A percentile compares a stretch with the other conserved stretches of the same genome.
phyloP scores from a whole-genome alignment of 306 rosid species.

The Prosopis cineraria region DNA sequence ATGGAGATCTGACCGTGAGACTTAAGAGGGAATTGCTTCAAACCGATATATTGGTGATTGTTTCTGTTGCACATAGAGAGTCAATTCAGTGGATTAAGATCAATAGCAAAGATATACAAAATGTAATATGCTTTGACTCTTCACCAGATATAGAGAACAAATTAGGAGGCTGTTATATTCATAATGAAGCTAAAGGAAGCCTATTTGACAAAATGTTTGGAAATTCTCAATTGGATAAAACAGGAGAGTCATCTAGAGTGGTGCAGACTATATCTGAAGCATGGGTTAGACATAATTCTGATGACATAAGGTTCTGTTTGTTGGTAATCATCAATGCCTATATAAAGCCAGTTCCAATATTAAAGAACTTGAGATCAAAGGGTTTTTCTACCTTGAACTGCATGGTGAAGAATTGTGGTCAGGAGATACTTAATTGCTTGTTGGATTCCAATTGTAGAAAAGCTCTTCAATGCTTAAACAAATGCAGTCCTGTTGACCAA shows the following conservation, averaged over 20 bases:
- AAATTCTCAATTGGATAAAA: slow-evolving; percentile 30
- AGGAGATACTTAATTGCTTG: slow-evolving; percentile 61
- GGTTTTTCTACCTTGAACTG: slow-evolving; percentile 68
- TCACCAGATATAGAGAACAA: slow-evolving; percentile 46
- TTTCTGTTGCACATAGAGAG: slow-evolving; percentile 49
- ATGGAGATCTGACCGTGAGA: slow-evolving; percentile 15
- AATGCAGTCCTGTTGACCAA: slow-evolving; percentile 71
- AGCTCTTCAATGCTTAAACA: slow-evolving; percentile 68
- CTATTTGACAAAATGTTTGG: slow-evolving; percentile 36
- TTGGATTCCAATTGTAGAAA: slow-evolving; percentile 66
- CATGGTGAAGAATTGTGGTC: slow-evolving; percentile 68
- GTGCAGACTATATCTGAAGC: slow-evolving; percentile 63
- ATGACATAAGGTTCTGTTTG: slow-evolving; percentile 69
- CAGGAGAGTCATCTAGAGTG: slow-evolving; percentile 45
- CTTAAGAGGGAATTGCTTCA: slow-evolving; percentile 31
- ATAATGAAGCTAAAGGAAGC: slow-evolving; percentile 32
- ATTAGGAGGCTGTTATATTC: slow-evolving; percentile 52
- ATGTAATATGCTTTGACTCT: slow-evolving; percentile 60
- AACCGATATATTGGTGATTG: slow-evolving; percentile 55
- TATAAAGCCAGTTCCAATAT: slow-evolving; percentile 59
- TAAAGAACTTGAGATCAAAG: slow-evolving; percentile 64
- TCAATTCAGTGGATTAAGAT: slow-evolving; percentile 47
- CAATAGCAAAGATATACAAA: slow-evolving; percentile 32
- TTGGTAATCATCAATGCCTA: slow-evolving; percentile 62
- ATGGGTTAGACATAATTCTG: slow-evolving; percentile 61